A percentile compares a stretch with the other conserved stretches of the same genome.
phyloP scores from a whole-genome alignment of 768 basidiomycete species.

The Serpula lacrymans region DNA sequence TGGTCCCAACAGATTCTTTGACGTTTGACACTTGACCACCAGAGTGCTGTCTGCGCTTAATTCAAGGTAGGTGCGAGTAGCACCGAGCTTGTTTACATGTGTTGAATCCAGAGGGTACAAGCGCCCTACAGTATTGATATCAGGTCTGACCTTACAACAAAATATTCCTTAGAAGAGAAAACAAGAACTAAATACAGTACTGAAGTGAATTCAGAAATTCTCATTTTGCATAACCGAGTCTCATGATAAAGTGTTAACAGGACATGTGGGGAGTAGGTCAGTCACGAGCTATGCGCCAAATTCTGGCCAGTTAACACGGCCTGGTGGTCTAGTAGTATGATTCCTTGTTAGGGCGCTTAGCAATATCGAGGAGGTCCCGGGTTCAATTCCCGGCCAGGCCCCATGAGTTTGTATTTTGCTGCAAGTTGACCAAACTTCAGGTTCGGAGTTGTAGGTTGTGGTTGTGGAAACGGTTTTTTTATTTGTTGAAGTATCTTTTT shows the following conservation, averaged over 20 bases:
- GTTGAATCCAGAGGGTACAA: conserved; percentile 25
- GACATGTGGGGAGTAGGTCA: too few relatives aligned
- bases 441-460: too few relatives aligned
- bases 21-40: too few relatives aligned
- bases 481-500: too few relatives aligned
- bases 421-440: too few relatives aligned
- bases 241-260: too few relatives aligned
- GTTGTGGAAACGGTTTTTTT: too few relatives aligned
- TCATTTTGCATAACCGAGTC: too few relatives aligned
- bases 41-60: conserved; percentile 3
- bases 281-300: neutral
- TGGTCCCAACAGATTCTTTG: conserved; percentile 36
- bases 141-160: too few relatives aligned
- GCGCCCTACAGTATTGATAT: conserved; percentile 10
- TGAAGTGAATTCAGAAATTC: too few relatives aligned
- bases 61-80: conserved; percentile 4
- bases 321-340: conserved; percentile 66
- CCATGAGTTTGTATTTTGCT: conserved; percentile 20
- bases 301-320: conserved; percentile 23
- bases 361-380: conserved; percentile 70
- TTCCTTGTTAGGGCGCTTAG: conserved; percentile 52
- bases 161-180: too few relatives aligned
- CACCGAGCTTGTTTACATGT: conserved; percentile 23
- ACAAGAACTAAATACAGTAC: too few relatives aligned
- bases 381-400: conserved; percentile 87